Evolutionary conservation across 139 green algal genomes (phyloP).

Genomic region (Chlamydomonas applanata): DNA sequence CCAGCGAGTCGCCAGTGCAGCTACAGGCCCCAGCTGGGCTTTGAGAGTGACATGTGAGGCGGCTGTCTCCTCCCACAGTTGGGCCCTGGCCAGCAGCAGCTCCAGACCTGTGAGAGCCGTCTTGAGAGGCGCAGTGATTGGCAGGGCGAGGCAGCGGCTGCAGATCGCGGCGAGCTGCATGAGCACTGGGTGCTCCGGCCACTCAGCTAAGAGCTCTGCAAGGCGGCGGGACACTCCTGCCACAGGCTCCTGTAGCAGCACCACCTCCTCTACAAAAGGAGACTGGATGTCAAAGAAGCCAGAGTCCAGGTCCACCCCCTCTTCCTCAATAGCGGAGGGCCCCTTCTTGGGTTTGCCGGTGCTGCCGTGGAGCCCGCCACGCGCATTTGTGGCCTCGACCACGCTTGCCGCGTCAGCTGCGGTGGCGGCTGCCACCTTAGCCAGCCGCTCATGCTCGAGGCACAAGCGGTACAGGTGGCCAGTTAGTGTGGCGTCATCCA

Average conservation of each 20-base stretch:
- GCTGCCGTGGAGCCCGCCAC: too few relatives aligned
- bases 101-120: constrained; percentile 87
- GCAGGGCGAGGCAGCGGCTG: constrained; percentile 71
- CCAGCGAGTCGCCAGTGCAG: constrained; percentile 83
- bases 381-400: too few relatives aligned
- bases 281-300: constrained; percentile 64
- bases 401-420: constrained; percentile 17
- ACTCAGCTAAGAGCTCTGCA: constrained; percentile 81
- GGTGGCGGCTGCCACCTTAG: constrained; percentile 24
- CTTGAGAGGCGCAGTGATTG: constrained; percentile 71
- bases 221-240: constrained; percentile 56
- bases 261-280: constrained; percentile 68
- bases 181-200: constrained; percentile 91
- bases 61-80: constrained; percentile 94
- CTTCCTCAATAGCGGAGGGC: neutral
- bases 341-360: too few relatives aligned
- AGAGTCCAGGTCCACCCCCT: too few relatives aligned
- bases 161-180: constrained; percentile 78
- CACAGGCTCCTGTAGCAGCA: constrained; percentile 73
- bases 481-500: constrained; percentile 42
- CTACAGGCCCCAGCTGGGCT: constrained; percentile 60
- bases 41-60: constrained; percentile 77
- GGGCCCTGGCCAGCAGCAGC: constrained; percentile 83
- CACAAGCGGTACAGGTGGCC: constrained; percentile 62
- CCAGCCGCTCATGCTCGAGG: constrained; percentile 36